Evolutionary conservation across 2,329 filamentous ascomycete genomes (phyloP), one percentile per base, ranked within the genome.

Genomic region (Amauroascus niger): DNA sequence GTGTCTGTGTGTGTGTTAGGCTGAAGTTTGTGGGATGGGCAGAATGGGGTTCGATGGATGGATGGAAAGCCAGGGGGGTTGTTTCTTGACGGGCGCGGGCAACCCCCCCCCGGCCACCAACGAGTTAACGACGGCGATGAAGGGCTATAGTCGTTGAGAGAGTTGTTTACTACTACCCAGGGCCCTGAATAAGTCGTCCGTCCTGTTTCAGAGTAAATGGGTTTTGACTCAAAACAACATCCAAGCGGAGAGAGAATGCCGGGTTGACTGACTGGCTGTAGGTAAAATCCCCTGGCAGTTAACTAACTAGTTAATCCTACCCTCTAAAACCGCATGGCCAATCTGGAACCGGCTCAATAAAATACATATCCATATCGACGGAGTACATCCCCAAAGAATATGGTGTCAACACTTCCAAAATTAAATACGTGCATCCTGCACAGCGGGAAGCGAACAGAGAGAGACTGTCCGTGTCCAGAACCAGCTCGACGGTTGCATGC

Each of bases 401-500:
- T n/a, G n/a, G n/a, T n/a, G n/a, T n/a, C n/a, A n/a, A n/a, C n/a
- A n/a, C n/a, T n/a, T n/a, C n/a, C n/a, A n/a, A n/a, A n/a, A n/a
- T n/a, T n/a, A n/a, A n/a, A n/a, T n/a, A n/a, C n/a, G n/a, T n/a
- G n/a, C n/a, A n/a, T n/a, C n/a, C n/a, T 30, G 4, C 26, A 30
- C 26, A 30, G 26, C 26, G 9, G n/a, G 39, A 43, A 32, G 22
- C 49, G 14, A 41, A 8, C 13, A 16, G 35, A n/a, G 16, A 30
- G 26, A 9, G n/a, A n/a, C n/a, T n/a, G n/a, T n/a, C 35, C 6
- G 49, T 37, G n/a, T 30, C 46, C 33, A 16, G 49, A 51, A n/a
- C 49, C 49, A 51, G 49, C 28, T 44, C 30, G 11, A 14, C 16
- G 49, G 49, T n/a, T 51, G 49, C 49, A 41, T 51, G 49, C 49